Percentiles rank a stretch among this genome's conserved stretches.
Conservation (phyloP, 306 rosid species). For the Potentilla sterilis region DNA sequence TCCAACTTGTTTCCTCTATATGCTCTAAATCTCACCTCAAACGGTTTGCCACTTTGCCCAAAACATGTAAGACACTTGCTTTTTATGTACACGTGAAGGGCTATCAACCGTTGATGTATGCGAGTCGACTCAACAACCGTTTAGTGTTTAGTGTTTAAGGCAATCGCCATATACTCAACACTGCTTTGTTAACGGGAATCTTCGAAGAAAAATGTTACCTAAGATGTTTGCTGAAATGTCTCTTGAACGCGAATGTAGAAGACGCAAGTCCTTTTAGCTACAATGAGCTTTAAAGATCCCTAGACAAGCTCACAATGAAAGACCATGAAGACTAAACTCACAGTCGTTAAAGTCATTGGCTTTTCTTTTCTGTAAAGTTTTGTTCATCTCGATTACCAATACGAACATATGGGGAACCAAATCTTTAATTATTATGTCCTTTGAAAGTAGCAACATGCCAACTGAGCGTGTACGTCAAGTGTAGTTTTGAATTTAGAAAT, state of each 20-base stretch:
- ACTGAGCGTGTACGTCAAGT: slow-evolving; percentile 40
- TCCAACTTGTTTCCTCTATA: slow-evolving; percentile 4
- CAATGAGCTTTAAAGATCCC: background rate
- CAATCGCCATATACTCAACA: background rate
- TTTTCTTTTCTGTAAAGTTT: background rate
- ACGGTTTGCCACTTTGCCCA: background rate
- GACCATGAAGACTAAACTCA: background rate
- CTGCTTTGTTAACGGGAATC: background rate
- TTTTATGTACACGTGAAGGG: background rate
- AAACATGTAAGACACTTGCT: background rate
- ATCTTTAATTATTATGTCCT: slow-evolving; percentile 13
- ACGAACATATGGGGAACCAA: slow-evolving; percentile 25
- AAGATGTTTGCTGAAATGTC: background rate
- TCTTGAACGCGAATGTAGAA: background rate
- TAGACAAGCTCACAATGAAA: background rate
- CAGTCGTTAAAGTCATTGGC: background rate
- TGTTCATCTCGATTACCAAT: background rate
- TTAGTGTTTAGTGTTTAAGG: background rate
- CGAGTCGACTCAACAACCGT: background rate
- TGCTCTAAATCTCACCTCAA: background rate
- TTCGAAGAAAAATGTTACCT: background rate
- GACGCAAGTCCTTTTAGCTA: background rate
- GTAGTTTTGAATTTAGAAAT: slow-evolving; percentile 7
- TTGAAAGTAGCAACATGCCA: slow-evolving; percentile 8
- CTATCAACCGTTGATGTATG: background rate